A percentile compares a stretch with the other conserved stretches of the same genome.
Conservation (phyloP, 345 rosid genomes). For the Theobroma cacao region DNA sequence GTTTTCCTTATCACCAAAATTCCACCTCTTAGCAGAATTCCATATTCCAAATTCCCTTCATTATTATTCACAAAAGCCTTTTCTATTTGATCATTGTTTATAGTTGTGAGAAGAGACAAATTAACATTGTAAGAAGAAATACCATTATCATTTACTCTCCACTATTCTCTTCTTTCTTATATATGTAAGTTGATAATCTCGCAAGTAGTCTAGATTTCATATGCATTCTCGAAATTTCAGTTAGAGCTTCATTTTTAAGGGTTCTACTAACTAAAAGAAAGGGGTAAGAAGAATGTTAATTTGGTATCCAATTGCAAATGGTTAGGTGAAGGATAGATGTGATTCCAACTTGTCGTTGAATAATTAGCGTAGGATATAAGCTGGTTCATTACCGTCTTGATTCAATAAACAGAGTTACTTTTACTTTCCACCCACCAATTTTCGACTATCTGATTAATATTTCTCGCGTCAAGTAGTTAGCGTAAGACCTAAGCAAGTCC, state of each 20-base stretch:
- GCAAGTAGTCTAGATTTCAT: too few relatives aligned
- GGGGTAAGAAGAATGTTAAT: not conserved
- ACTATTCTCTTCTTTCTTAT: too few relatives aligned
- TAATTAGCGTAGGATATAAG: conserved; percentile 10
- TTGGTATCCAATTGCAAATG: not conserved
- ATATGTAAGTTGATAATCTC: too few relatives aligned
- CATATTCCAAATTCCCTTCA: too few relatives aligned
- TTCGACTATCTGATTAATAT: not conserved
- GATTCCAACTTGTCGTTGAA: not conserved
- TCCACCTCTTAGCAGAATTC: too few relatives aligned
- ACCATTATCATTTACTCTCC: too few relatives aligned
- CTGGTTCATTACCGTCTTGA: not conserved
- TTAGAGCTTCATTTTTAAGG: not conserved
- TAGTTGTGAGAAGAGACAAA: too few relatives aligned
- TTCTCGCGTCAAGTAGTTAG: conserved; percentile 6
- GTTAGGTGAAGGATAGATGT: not conserved
- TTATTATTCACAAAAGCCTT: too few relatives aligned
- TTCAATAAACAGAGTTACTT: not conserved
- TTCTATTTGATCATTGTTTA: too few relatives aligned
- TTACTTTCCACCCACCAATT: not conserved
- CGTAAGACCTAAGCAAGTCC: conserved; percentile 41
- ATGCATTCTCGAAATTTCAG: not conserved
- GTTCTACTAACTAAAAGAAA: not conserved
- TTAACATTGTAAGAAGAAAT: too few relatives aligned
- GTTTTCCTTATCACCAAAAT: too few relatives aligned